These are phyloP conservation scores for Actinomortierella ambigua DNA, from an alignment of 371 early-diverging fungal genomes.

Conservation along the genomic window DNA sequence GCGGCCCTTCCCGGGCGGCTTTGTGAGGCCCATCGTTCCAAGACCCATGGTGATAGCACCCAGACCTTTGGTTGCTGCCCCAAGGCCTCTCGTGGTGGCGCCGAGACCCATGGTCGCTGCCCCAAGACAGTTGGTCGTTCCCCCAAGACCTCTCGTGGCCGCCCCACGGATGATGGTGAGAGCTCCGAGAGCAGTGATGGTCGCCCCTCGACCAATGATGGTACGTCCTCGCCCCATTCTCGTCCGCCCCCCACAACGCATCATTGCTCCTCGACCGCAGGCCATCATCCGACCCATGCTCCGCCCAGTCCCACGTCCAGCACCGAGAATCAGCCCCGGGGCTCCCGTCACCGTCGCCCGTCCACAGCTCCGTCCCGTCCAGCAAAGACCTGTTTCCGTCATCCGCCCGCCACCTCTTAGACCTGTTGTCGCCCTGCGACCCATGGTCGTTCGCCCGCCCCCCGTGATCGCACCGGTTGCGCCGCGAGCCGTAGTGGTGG, in stretches of 20 bases:
- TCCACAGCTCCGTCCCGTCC: slow-evolving; percentile 14
- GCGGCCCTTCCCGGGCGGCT: background rate
- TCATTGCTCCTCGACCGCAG: background rate
- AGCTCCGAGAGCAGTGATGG: slow-evolving; percentile 12
- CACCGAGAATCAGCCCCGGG: slow-evolving; percentile 1
- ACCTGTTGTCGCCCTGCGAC: background rate
- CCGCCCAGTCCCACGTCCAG: slow-evolving; percentile 1
- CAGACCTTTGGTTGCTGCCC: slow-evolving; percentile 8
- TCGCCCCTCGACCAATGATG: slow-evolving; percentile 6
- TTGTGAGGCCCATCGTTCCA: too few species aligned
- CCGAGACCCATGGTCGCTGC: slow-evolving; percentile 4
- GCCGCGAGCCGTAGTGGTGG: slow-evolving; percentile 4
- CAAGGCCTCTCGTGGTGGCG: background rate
- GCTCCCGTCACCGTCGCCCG: slow-evolving; percentile 4
- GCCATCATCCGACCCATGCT: too few species aligned
- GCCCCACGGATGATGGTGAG: slow-evolving; percentile 5
- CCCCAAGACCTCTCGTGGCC: slow-evolving; percentile 12
- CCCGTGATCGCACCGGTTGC: slow-evolving; percentile 6
- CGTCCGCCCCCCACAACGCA: slow-evolving; percentile 10
- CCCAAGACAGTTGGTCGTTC: slow-evolving; percentile 15
- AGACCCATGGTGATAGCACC: background rate
- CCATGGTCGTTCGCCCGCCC: background rate
- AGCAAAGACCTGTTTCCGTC: slow-evolving; percentile 3
- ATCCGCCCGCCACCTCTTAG: background rate
- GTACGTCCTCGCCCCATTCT: slow-evolving; percentile 7